Evolutionary conservation across 345 rosid genomes (phyloP).

Genomic region (Arabis alpina): DNA sequence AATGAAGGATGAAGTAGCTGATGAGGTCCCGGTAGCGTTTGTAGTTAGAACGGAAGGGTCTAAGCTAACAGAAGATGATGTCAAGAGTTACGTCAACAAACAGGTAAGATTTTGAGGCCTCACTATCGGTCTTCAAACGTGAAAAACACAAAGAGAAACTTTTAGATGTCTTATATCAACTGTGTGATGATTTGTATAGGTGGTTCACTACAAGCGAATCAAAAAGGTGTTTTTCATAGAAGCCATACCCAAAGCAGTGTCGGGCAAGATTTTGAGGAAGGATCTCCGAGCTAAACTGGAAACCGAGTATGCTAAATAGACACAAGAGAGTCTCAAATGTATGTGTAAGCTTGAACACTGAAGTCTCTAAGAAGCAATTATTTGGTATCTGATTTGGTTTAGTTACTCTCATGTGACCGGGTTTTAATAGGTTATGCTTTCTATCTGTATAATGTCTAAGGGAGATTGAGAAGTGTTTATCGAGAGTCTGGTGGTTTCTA

Average conservation of each 20-base stretch:
- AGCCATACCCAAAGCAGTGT: slow-evolving; percentile 73
- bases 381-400: slow-evolving; percentile 2
- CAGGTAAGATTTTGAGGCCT: slow-evolving; percentile 53
- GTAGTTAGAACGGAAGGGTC: slow-evolving; percentile 68
- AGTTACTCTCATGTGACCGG: slow-evolving; percentile 4
- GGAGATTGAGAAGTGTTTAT: background rate
- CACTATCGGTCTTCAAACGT: background rate
- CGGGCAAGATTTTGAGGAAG: slow-evolving; percentile 78
- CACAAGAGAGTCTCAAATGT: slow-evolving; percentile 7
- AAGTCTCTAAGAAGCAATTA: slow-evolving; percentile 1
- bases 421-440: background rate
- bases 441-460: background rate
- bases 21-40: slow-evolving; percentile 84
- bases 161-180: background rate
- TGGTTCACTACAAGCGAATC: slow-evolving; percentile 71
- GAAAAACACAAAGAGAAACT: slow-evolving; percentile 12
- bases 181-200: slow-evolving; percentile 45
- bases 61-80: slow-evolving; percentile 70
- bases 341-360: slow-evolving; percentile 11
- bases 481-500: background rate
- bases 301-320: slow-evolving; percentile 32
- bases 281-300: slow-evolving; percentile 61
- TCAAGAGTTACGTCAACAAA: slow-evolving; percentile 68
- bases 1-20: slow-evolving; percentile 83
- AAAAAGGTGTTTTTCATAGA: slow-evolving; percentile 57